Base-by-base conservation (phyloP, 1,284 basidiomycete genomes). In the Omphalotus olearius region DNA sequence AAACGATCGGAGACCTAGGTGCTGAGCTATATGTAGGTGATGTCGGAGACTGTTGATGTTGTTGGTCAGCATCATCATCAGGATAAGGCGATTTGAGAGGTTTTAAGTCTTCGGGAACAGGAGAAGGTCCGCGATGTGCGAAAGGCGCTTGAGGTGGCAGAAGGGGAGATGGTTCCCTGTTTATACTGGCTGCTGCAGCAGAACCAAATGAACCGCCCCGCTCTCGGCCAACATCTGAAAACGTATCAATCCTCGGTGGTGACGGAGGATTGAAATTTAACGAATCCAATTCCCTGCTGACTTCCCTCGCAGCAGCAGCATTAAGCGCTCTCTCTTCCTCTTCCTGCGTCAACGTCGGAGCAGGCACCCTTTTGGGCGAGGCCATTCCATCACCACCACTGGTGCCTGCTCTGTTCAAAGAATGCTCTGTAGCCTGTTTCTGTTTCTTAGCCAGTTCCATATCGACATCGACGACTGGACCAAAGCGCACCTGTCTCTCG, bases 231-330 rank as follows among this genome's bases (percentile, higher is more conserved):
- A 18, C 4, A 16, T 43, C 48, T 26, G 35, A 33, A 20, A 40
- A 39, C 16, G 26, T 26, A 37, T 43, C 26, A 18, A 53, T 26
- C 20, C 7, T 47, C 20, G 38, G 43, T 36, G 42, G 20, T 25
- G 37, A n/a, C 5, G 73, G 70, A 1, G 78, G 71, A 52, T 61
- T 73, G 56, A 78, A 78, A 52, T 70, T 73, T 16, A 85, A 62
- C 5, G 75, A 69, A 52, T 85, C 82, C 51, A 88, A 60, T 60
- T 87, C 86, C 9, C 78, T 74, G 7, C 76, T 75, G 2, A 90
- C 73, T 62, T 85, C 83, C 14, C 81, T 74, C 3, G 84, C 84
- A 17, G 82, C 85, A 7, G 84, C 85, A 2, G 77, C 79, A 58
- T 83, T 80, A 25, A 78, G 69, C 6, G 71, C 71, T 1, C 64